Percentiles rank a stretch among this genome's conserved stretches.
Evolutionary conservation across 1,284 basidiomycete genomes (phyloP).

Genomic region (Apiotrichum mycotoxinovorans): DNA sequence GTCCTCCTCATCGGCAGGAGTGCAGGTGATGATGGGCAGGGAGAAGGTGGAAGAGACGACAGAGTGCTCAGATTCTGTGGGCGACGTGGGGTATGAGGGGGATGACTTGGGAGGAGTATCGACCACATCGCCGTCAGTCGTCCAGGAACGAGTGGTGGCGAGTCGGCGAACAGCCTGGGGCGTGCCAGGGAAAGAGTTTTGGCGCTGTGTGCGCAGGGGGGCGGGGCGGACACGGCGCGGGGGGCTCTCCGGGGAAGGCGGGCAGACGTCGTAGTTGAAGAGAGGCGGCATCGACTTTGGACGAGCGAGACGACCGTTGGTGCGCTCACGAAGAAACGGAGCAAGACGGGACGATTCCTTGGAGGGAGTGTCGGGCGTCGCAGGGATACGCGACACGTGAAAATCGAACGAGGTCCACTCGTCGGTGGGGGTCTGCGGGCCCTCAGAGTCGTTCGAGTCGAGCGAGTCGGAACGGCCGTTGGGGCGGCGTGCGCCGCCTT

Average conservation of each 20-base stretch:
- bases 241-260: background rate
- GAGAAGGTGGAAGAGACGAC: constrained; percentile 24
- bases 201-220: background rate
- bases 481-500: background rate
- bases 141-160: constrained; percentile 4
- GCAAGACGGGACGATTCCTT: constrained; percentile 34
- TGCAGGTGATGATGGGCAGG: constrained; percentile 48
- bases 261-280: background rate
- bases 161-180: constrained; percentile 1
- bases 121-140: background rate
- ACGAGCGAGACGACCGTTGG: constrained; percentile 30
- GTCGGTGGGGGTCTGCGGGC: constrained; percentile 40
- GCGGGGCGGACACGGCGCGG: background rate
- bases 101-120: constrained; percentile 10
- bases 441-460: constrained; percentile 34
- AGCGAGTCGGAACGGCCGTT: constrained; percentile 18
- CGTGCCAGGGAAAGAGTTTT: constrained; percentile 6
- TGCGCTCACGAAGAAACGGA: constrained; percentile 42
- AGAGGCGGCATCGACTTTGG: constrained; percentile 36
- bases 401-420: constrained; percentile 23
- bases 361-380: constrained; percentile 14
- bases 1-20: constrained; percentile 42
- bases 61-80: constrained; percentile 26
- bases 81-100: constrained; percentile 22
- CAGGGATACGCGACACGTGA: constrained; percentile 2